Evolutionary conservation across 2,329 filamentous ascomycete genomes (phyloP), one percentile per base, ranked within the genome.

Genomic region (Aspergillus sojae): DNA sequence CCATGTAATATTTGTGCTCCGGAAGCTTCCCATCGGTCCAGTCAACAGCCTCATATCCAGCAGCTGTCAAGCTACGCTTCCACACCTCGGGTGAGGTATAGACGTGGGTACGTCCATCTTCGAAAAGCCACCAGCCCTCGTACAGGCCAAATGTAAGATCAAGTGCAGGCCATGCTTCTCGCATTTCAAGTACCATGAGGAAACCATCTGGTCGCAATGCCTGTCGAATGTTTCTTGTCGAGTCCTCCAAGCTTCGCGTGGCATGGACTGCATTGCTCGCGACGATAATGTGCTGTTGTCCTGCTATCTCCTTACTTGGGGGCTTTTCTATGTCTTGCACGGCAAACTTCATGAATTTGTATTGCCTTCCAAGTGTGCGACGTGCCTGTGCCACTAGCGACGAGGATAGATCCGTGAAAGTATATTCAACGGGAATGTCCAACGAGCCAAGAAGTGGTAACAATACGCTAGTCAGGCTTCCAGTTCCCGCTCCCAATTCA

Each of bases 91-190:
- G 48, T 12, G 32, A 34, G 32, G 32, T 34, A 34, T 34, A 34
- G 32, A 34, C 32, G 10, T 34, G 12, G 55, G 34, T 55, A 0
- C 77, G 73, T 1, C 72, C 75, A 57, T 79, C 75, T 11, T 75
- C 69, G 48, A 76, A 76, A 1, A 75, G 60, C 77, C 76, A 78
- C 76, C 75, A 77, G 10, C 76, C 76, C 34, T 77, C 75, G 3
- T 78, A 58, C 2, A 75, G 57, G 1, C 77, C 77, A 41, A 74
- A 76, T n/a, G 75, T 62, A 0, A 77, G 11, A 75, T 57, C 67
- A 68, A 77, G 46, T 56, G 57, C 4, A 77, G 26, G 5, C 50
- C 62, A 5, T 34, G 32, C 32, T 34, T 34, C 32, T 64, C 41
- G 2, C 62, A 75, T 71, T 60, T 78, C 75, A 2, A 74, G 54